Conservation (phyloP, 2,329 filamentous ascomycete genomes). For the Aspergillus sp. region DNA sequence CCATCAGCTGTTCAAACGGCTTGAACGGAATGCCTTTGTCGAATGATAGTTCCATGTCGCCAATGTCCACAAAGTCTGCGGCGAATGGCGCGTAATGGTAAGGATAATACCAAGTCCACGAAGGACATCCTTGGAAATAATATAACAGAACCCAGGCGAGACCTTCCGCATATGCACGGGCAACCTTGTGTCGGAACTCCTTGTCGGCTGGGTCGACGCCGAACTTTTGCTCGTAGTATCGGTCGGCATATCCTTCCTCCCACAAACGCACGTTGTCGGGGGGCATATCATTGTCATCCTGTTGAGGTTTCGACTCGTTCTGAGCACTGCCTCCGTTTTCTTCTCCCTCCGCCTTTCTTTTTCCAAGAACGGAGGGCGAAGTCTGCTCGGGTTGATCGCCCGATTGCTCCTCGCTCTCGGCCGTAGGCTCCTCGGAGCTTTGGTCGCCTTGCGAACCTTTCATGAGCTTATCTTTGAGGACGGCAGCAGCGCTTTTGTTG, state of each 20-base stretch:
- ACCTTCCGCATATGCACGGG: constrained; percentile 87
- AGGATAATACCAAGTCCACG: constrained; percentile 99
- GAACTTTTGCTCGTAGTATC: constrained; percentile 98
- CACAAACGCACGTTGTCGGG: constrained; percentile 84
- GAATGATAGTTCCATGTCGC: constrained; percentile 76
- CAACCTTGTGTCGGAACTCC: constrained; percentile 85
- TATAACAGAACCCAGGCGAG: constrained; percentile 94
- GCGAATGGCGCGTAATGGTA: constrained; percentile 98
- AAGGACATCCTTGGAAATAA: constrained; percentile 97
- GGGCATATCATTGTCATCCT: constrained; percentile 60
- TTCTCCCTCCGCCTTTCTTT: constrained; percentile 68
- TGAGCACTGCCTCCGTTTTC: constrained; percentile 56
- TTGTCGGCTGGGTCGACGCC: constrained; percentile 76
- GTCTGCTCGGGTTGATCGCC: constrained; percentile 27
- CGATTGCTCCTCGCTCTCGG: constrained; percentile 26
- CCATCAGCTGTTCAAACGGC: constrained; percentile 98
- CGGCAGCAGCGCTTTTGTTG: constrained; percentile 92
- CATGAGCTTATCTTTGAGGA: constrained; percentile 77
- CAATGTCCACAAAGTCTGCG: constrained; percentile 84
- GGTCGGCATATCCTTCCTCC: constrained; percentile 92
- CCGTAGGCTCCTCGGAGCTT: constrained; percentile 21
- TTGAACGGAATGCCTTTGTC: constrained; percentile 80
- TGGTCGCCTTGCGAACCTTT: constrained; percentile 26
- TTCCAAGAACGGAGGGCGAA: constrained; percentile 37
- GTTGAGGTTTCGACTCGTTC: constrained; percentile 49